These are phyloP conservation scores for Malassezia dermatis DNA, from an alignment of 1,284 basidiomycete genomes.

Conservation along the genomic window DNA sequence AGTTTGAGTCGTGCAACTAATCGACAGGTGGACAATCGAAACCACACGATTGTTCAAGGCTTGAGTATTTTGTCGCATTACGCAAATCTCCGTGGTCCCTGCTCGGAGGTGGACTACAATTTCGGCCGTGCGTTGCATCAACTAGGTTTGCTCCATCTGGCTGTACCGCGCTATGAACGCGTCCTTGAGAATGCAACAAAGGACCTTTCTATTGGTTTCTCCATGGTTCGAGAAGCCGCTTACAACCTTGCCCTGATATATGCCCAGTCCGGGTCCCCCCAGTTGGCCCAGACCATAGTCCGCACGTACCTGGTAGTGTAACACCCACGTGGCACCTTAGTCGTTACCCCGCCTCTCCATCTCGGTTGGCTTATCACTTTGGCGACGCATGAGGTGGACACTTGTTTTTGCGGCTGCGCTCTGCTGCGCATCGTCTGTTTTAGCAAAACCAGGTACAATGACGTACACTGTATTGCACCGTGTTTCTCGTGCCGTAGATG, in stretches of 20 bases:
- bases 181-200: constrained; percentile 22
- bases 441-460: neutral
- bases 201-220: constrained; percentile 5
- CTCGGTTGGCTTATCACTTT: neutral
- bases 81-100: constrained; percentile 3
- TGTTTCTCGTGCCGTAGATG: neutral
- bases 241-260: constrained; percentile 39
- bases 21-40: constrained; percentile 82
- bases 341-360: neutral
- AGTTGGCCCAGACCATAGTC: constrained; percentile 20
- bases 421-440: neutral
- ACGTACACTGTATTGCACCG: constrained; percentile 11
- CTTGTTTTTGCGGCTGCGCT: neutral
- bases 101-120: constrained; percentile 71
- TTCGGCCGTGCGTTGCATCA: constrained; percentile 83
- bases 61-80: constrained; percentile 26
- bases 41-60: constrained; percentile 54
- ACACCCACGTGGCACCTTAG: constrained; percentile 3
- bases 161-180: constrained; percentile 29
- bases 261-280: constrained; percentile 21
- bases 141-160: constrained; percentile 50
- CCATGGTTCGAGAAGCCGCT: constrained; percentile 32
- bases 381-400: neutral
- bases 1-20: constrained; percentile 82
- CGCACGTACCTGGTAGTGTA: constrained; percentile 23